Conservation (phyloP, 495 filamentous ascomycete genomes). For the Xylaria grammica region DNA sequence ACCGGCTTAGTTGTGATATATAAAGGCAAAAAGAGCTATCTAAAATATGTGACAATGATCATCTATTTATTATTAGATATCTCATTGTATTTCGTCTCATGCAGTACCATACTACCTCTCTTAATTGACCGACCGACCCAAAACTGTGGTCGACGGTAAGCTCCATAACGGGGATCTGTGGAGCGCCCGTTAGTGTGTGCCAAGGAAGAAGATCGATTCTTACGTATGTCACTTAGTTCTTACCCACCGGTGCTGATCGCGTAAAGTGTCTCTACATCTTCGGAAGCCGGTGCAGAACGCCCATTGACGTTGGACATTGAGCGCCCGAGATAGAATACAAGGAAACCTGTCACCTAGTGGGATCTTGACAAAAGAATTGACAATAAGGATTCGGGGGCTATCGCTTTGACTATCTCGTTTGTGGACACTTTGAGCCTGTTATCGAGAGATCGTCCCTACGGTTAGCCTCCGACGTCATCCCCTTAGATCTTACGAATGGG, state of each 20-base stretch:
- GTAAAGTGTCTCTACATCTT: background rate
- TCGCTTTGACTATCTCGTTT: background rate
- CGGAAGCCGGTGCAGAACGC: background rate
- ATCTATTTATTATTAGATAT: background rate
- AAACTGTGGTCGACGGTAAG: background rate
- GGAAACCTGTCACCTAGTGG: no score
- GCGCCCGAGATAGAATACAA: no score
- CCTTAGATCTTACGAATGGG: background rate
- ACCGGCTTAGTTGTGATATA: no score
- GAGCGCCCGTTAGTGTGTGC: background rate
- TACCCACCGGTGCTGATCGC: background rate
- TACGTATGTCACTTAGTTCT: background rate
- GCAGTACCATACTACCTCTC: no score
- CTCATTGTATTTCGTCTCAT: no score
- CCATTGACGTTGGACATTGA: background rate
- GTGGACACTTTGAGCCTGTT: background rate
- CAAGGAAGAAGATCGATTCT: background rate
- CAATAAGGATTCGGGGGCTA: background rate
- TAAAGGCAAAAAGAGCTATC: background rate
- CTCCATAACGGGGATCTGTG: background rate
- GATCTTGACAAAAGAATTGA: background rate
- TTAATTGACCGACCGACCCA: no score
- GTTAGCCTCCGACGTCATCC: constrained; percentile 18
- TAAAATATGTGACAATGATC: background rate
- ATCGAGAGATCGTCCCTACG: background rate